Conservation (phyloP, 2,329 filamentous ascomycete species). For the Sordariomycetes sp. region DNA sequence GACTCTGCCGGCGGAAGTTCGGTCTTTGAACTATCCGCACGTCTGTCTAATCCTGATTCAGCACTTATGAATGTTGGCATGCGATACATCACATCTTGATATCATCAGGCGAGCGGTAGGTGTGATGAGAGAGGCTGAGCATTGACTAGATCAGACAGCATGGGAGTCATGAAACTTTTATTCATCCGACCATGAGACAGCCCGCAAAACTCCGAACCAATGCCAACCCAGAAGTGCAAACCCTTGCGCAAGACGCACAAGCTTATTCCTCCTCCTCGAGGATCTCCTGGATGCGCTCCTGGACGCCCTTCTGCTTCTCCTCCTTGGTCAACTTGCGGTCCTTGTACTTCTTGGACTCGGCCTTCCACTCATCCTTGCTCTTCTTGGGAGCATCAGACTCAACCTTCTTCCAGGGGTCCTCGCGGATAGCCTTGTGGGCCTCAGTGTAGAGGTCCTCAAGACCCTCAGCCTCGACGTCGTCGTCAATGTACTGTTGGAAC, state of each 20-base stretch:
- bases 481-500: constrained; percentile 96
- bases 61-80: too few relatives aligned
- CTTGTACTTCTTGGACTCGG: constrained; percentile 86
- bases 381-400: constrained; percentile 73
- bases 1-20: too few relatives aligned
- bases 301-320: constrained; percentile 73
- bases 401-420: constrained; percentile 95
- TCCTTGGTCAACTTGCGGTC: constrained; percentile 69
- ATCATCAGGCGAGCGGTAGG: too few relatives aligned
- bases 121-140: too few relatives aligned
- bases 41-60: too few relatives aligned
- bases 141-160: too few relatives aligned
- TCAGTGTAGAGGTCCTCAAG: constrained; percentile 95
- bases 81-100: not conserved
- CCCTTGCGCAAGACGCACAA: constrained; percentile 1
- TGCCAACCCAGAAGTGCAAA: constrained; percentile 9
- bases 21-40: too few relatives aligned
- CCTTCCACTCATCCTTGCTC: constrained; percentile 95
- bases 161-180: constrained; percentile 14
- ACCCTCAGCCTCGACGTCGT: constrained; percentile 91
- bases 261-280: constrained; percentile 33
- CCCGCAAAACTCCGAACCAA: constrained; percentile 27
- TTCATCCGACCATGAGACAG: constrained; percentile 24
- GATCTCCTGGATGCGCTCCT: constrained; percentile 85
- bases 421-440: constrained; percentile 93